A percentile compares a stretch with the other conserved stretches of the same genome.
These are phyloP conservation scores for Parafenestella ontariensis DNA, from an alignment of 2,329 filamentous ascomycete genomes.

Conservation along the genomic window DNA sequence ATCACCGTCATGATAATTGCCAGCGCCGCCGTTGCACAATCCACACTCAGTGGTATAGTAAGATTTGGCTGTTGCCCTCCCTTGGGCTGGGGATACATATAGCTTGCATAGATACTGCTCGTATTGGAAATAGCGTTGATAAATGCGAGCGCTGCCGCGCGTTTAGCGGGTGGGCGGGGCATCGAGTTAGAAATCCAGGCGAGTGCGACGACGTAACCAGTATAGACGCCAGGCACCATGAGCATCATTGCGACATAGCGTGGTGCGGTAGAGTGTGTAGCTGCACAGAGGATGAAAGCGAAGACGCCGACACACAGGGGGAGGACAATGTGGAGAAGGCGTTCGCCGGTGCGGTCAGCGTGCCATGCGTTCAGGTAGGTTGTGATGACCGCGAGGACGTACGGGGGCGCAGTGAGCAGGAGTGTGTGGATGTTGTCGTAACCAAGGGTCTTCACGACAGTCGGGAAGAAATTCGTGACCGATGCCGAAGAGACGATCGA, in stretches of 20 bases:
- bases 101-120: slow-evolving; percentile 72
- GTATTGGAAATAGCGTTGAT: slow-evolving; percentile 78
- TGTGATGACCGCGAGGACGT: slow-evolving; percentile 63
- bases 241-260: slow-evolving; percentile 76
- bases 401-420: slow-evolving; percentile 52
- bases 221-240: slow-evolving; percentile 70
- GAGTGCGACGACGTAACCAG: slow-evolving; percentile 66
- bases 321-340: slow-evolving; percentile 70
- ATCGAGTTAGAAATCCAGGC: slow-evolving; percentile 80
- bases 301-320: slow-evolving; percentile 68
- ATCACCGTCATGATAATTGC: slow-evolving; percentile 69
- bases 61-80: slow-evolving; percentile 38
- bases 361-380: slow-evolving; percentile 72
- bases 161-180: slow-evolving; percentile 77
- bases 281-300: slow-evolving; percentile 72
- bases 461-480: slow-evolving; percentile 64
- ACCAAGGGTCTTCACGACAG: slow-evolving; percentile 67
- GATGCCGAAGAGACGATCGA: slow-evolving; percentile 50
- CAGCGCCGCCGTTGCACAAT: slow-evolving; percentile 69
- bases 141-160: slow-evolving; percentile 73
- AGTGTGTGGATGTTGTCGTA: slow-evolving; percentile 63
- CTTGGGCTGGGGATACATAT: slow-evolving; percentile 66
- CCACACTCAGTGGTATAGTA: slow-evolving; percentile 70
- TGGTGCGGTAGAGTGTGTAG: slow-evolving; percentile 65
- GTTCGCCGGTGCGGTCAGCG: slow-evolving; percentile 73